phyloP scores from a whole-genome alignment of 768 basidiomycete genomes.

The Leucogyrophana mollusca region DNA sequence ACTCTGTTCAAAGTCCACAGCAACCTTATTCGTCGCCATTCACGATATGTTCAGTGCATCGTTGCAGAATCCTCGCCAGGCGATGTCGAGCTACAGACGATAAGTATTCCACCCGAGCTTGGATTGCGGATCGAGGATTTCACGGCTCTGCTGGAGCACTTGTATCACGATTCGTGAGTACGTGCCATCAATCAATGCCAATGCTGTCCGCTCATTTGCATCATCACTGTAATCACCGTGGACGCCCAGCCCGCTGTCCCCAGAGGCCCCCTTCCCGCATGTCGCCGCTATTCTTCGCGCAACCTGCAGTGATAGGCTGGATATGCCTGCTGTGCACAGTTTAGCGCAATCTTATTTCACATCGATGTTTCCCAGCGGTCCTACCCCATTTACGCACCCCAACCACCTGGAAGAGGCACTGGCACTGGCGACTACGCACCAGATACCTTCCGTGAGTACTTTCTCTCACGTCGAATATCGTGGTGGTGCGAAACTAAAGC shows the following conservation, averaged over 20 bases:
- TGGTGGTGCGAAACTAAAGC: constrained; percentile 2
- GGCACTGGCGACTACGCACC: constrained; percentile 45
- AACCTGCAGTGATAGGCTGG: constrained; percentile 52
- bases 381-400: constrained; percentile 40
- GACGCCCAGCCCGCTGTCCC: constrained; percentile 43
- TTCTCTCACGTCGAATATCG: not conserved
- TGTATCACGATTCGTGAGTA: constrained; percentile 70
- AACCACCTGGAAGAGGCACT: constrained; percentile 53
- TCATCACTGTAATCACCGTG: too few relatives aligned
- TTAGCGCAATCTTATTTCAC: constrained; percentile 42
- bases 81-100: constrained; percentile 18
- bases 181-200: not conserved
- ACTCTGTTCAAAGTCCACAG: constrained; percentile 58
- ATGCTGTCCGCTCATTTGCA: too few relatives aligned
- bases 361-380: constrained; percentile 49
- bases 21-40: constrained; percentile 52
- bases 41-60: constrained; percentile 25
- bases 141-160: constrained; percentile 54
- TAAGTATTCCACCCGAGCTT: constrained; percentile 35
- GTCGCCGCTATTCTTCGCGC: constrained; percentile 57
- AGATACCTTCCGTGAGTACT: constrained; percentile 47
- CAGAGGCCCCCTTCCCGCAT: constrained; percentile 41
- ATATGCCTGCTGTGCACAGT: constrained; percentile 53
- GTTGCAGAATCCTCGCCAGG: constrained; percentile 2
- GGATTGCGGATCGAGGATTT: constrained; percentile 47